Base-by-base conservation (phyloP, 345 rosid species). In the Camelina sativa region DNA sequence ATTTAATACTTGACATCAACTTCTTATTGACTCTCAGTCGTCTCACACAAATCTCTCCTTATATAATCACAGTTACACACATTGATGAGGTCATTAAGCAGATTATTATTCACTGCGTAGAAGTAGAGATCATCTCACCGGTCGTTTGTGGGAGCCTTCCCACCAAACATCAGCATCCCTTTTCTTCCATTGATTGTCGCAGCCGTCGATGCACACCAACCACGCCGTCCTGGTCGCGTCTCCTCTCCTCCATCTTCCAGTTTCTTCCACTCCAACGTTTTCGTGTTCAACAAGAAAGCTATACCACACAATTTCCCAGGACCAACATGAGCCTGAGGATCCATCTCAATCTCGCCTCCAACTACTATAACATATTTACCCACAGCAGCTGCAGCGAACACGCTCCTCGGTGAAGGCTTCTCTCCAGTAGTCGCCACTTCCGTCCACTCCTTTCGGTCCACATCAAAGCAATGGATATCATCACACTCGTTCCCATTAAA, bases 91-190 rank as follows among this genome's bases (percentile, higher is more conserved):
- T 23, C 15, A 20, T 52, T 11, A 20, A 20, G 15, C 8, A 11
- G 15, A 51, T 51, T 40, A 40, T 40, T 11, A 40, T 40, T 52
- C 56, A 22, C 56, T 22, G 56, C 56, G 25, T 52, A 52, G 56
- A 52, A 52, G 7, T 52, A 52, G 30, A 52, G 56, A 52, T 52
- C 30, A 52, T 52, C 56, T 20, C 4, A 52, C 30, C 56, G 15
- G 30, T 52, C 30, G 30, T 52, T 52, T 52, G 56, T 52, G 12
- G 56, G 30, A 52, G 56, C 15, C 30, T 52, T 52, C 56, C 56
- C 56, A 11, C 56, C 56, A 52, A 52, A 52, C 56, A 52, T 52
- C 8, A 52, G 15, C 56, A 52, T 52, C n/a, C 56, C 56, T 52
- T 52, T 52, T 12, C 20, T 52, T 2, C 56, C 30, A 22, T 22